Conservation (phyloP, 768 basidiomycete species). For the Lactarius evosmus region DNA sequence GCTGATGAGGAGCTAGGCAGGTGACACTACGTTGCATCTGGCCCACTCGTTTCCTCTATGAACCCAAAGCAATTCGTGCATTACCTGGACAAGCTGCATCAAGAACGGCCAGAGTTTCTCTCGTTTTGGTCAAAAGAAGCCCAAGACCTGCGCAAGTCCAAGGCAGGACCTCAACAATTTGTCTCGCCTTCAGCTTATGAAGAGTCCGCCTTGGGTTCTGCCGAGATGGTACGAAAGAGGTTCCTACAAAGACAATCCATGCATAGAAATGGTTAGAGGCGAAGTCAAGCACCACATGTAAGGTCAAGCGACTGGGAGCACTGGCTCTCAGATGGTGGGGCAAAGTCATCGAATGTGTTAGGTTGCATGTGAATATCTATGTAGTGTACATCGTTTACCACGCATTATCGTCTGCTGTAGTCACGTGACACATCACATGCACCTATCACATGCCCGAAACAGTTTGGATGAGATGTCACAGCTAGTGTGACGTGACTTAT, state of each 20-base stretch:
- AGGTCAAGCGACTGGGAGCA: too few species aligned
- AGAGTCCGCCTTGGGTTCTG: constrained; percentile 18
- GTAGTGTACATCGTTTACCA: too few species aligned
- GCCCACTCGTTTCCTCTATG: constrained; percentile 62
- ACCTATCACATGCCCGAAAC: too few species aligned
- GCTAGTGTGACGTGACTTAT: too few species aligned
- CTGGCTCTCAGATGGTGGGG: too few species aligned
- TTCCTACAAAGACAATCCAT: constrained; percentile 43
- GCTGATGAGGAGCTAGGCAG: constrained; percentile 1
- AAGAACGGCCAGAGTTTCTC: constrained; percentile 53
- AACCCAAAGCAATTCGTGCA: constrained; percentile 50
- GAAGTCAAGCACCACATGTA: too few species aligned
- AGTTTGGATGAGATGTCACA: too few species aligned
- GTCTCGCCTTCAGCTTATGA: constrained; percentile 25
- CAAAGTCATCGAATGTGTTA: too few species aligned
- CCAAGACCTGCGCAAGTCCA: constrained; percentile 2
- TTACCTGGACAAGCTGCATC: constrained; percentile 59
- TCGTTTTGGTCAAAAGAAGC: constrained; percentile 39
- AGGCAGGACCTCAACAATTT: neutral
- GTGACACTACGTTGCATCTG: constrained; percentile 30
- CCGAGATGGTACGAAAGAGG: constrained; percentile 31
- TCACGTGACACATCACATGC: too few species aligned
- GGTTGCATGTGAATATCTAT: too few species aligned
- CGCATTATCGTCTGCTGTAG: too few species aligned
- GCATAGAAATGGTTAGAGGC: too few species aligned